A percentile compares a stretch with the other conserved stretches of the same genome.
These are phyloP conservation scores for Eutrema japonicum DNA, from an alignment of 345 rosid species.

Conservation along the genomic window DNA sequence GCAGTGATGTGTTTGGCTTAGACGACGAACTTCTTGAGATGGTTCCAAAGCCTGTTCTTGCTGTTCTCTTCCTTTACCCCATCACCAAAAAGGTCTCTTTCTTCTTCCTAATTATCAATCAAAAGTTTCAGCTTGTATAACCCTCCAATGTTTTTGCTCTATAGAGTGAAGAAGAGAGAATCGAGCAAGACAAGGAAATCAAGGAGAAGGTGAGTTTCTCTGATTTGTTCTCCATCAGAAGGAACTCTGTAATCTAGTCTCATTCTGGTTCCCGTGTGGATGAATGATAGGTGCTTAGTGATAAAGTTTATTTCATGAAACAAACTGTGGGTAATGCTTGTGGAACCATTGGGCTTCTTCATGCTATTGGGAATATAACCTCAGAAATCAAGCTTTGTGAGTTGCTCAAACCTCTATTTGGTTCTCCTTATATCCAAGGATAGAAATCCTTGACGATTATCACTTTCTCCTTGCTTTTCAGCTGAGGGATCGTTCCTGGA, in stretches of 20 bases:
- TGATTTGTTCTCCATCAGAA: neutral
- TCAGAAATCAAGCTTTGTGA: slow-evolving; percentile 77
- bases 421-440: slow-evolving; percentile 3
- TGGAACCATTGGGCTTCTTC: slow-evolving; percentile 97
- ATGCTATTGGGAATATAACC: slow-evolving; percentile 82
- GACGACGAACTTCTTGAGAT: slow-evolving; percentile 84
- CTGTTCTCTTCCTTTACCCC: slow-evolving; percentile 91
- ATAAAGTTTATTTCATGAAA: slow-evolving; percentile 85
- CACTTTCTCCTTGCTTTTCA: slow-evolving; percentile 43
- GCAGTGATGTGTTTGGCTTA: slow-evolving; percentile 85
- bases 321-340: slow-evolving; percentile 99
- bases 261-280: slow-evolving; percentile 20
- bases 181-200: slow-evolving; percentile 63
- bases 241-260: neutral
- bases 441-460: neutral
- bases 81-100: slow-evolving; percentile 68
- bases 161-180: slow-evolving; percentile 83
- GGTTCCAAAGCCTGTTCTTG: slow-evolving; percentile 93
- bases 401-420: slow-evolving; percentile 28
- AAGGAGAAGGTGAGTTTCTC: slow-evolving; percentile 53
- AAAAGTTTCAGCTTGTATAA: neutral
- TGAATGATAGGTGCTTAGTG: slow-evolving; percentile 55
- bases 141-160: neutral
- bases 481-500: slow-evolving; percentile 85
- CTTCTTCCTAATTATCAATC: neutral